Evolutionary conservation across 179 eudicot species (phyloP).

Genomic region (Vitellaria paradoxa): DNA sequence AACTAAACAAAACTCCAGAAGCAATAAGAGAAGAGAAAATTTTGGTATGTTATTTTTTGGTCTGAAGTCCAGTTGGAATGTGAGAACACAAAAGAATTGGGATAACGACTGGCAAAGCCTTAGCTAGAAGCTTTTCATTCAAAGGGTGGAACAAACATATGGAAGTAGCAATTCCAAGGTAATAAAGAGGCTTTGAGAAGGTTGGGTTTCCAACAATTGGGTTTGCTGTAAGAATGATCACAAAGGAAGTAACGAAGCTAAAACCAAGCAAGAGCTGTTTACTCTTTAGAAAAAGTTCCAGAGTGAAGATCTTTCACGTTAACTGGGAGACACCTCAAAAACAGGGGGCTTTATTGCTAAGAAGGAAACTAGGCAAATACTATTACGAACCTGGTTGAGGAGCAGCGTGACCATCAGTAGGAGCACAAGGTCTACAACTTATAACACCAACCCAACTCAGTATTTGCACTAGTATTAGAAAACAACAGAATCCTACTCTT

Average conservation of each 20-base stretch:
- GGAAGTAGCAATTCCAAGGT: not conserved
- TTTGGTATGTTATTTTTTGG: not conserved
- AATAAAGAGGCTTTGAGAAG: not conserved
- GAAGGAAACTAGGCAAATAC: not conserved
- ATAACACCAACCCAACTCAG: constrained; percentile 47
- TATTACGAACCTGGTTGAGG: constrained; percentile 17
- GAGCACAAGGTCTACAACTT: constrained; percentile 39
- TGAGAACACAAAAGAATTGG: not conserved
- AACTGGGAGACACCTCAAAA: not conserved
- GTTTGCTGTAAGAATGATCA: not conserved
- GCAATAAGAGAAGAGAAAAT: not conserved
- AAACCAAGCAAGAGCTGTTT: not conserved
- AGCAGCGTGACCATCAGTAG: constrained; percentile 23
- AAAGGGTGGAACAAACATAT: not conserved
- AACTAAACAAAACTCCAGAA: not conserved
- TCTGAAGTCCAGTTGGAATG: no score
- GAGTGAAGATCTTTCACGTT: not conserved
- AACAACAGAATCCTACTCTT: constrained; percentile 28
- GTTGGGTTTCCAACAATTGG: not conserved
- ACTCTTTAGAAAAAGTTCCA: not conserved
- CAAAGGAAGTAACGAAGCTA: not conserved
- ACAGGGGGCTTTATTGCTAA: not conserved
- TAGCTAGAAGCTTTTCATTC: not conserved
- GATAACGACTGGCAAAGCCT: not conserved
- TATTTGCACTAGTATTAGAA: constrained; percentile 40